Evolutionary conservation across 192 early-diverging fungal genomes (phyloP), one percentile per base, ranked within the genome.

Genomic region (Backusella australiensis): DNA sequence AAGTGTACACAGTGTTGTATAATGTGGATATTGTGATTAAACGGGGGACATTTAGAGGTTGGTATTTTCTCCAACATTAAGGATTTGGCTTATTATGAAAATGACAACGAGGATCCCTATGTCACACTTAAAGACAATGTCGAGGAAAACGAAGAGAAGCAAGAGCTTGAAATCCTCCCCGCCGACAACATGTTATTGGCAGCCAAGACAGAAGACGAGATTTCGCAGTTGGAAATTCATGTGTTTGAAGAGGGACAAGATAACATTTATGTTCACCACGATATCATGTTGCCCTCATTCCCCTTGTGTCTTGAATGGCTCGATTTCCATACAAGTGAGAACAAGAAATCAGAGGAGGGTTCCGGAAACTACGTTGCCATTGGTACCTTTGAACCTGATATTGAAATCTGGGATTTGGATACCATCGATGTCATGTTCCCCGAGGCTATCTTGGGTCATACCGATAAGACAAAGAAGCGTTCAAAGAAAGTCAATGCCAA

Each of bases 381-480:
- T 63, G 98, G 94, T 44, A 98, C 97, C 21, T 98, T 99, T 87
- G 96, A 98, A 73, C 97, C 98, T 1, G 92, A 93, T 71, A 97
- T 99, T 67, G 98, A 99, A 81, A 96, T 99, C 77, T 99, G 98
- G 98, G 93, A 99, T 83, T 83, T 99, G 49, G 98, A 99, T 75
- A 88, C 86, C 1, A 80, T 98, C 21, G 98, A 99, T 80, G 87
- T 89, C 39, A 91, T 95, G 87, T 98, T 94, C 79, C 98, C 98
- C 6, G 91, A 96, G 71, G 84, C 93, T 39, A 93, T 99, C 34
- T 86, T 99, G 0, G 98, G 98, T 12, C 88, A 86, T 49, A 75
- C 80, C 44, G 82, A 85, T 46, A 91, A 82, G 65, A 75, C 68
- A 65, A 86, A 85, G 71, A 90, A 85, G 80, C 84, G 77, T 78